Percentiles rank a stretch among this genome's conserved stretches.
Conservation (phyloP, 768 basidiomycete species). For the Amylocystis lapponica region DNA sequence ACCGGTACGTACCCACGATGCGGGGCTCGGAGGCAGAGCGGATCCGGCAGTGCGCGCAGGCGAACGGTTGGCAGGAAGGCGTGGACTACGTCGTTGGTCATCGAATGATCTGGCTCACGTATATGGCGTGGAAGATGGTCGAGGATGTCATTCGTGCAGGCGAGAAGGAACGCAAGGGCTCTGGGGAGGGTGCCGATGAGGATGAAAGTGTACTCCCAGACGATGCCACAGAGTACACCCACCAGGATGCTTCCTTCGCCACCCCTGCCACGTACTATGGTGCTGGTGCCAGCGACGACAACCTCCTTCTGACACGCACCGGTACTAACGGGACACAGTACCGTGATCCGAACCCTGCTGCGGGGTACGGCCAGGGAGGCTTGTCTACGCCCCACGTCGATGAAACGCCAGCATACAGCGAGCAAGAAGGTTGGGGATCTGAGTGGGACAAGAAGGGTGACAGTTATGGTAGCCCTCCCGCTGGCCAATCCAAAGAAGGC, state of each 20-base stretch:
- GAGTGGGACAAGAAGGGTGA: constrained; percentile 54
- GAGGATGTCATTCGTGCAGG: constrained; percentile 66
- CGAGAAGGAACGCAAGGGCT: constrained; percentile 54
- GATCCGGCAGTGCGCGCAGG: constrained; percentile 65
- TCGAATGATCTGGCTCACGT: constrained; percentile 66
- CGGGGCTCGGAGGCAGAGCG: constrained; percentile 58
- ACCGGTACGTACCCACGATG: constrained; percentile 74
- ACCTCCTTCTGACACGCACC: constrained; percentile 47
- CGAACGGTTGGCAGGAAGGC: constrained; percentile 76
- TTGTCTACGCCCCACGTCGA: constrained; percentile 40
- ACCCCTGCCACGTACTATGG: constrained; percentile 17
- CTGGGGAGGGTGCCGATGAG: constrained; percentile 42
- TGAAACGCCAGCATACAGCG: constrained; percentile 32
- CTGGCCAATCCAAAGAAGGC: constrained; percentile 42
- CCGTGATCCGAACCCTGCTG: constrained; percentile 39
- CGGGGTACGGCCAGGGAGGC: constrained; percentile 47
- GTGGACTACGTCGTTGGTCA: constrained; percentile 64
- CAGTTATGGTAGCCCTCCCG: constrained; percentile 21
- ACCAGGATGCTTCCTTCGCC: constrained; percentile 34
- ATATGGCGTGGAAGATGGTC: constrained; percentile 76
- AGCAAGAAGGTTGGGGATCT: constrained; percentile 45
- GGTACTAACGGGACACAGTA: constrained; percentile 42
- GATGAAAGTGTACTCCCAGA: constrained; percentile 58
- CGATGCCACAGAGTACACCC: constrained; percentile 64
- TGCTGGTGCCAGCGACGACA: constrained; percentile 53